Conservation (phyloP, 306 rosid species). For the Vicia faba region DNA sequence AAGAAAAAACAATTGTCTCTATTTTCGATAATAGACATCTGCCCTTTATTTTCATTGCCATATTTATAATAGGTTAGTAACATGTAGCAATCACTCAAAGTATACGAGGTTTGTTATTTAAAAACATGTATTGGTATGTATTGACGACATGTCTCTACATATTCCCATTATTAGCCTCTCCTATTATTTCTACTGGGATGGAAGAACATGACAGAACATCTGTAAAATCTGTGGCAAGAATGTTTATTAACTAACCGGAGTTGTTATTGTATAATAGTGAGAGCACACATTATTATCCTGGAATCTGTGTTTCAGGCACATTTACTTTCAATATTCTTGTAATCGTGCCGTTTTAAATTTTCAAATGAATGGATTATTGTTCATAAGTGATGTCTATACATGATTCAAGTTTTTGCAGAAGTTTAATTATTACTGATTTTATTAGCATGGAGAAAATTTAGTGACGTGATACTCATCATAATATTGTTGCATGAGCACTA, state of each 20-base stretch:
- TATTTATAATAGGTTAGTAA: conserved; percentile 11
- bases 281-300: conserved; percentile 16
- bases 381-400: background rate
- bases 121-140: conserved; percentile 19
- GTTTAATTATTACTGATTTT: conserved; percentile 4
- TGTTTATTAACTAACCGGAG: conserved; percentile 1
- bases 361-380: background rate
- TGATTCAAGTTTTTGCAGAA: conserved; percentile 15
- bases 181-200: conserved; percentile 22
- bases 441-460: conserved; percentile 10
- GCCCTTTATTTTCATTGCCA: conserved; percentile 6
- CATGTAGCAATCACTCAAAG: conserved; percentile 26
- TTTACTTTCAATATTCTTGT: conserved; percentile 12
- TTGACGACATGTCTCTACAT: conserved; percentile 10
- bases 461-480: conserved; percentile 10
- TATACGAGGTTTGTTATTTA: conserved; percentile 8
- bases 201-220: conserved; percentile 20
- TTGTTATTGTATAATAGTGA: conserved; percentile 4
- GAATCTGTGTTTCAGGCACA: conserved; percentile 3
- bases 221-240: conserved; percentile 27
- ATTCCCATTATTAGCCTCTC: background rate
- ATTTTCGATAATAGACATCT: conserved; percentile 2
- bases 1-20: conserved; percentile 31
- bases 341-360: conserved; percentile 16
- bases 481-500: background rate